Evolutionary conservation across 2,329 filamentous ascomycete genomes (phyloP).

Genomic region (Esteya vermicola): DNA sequence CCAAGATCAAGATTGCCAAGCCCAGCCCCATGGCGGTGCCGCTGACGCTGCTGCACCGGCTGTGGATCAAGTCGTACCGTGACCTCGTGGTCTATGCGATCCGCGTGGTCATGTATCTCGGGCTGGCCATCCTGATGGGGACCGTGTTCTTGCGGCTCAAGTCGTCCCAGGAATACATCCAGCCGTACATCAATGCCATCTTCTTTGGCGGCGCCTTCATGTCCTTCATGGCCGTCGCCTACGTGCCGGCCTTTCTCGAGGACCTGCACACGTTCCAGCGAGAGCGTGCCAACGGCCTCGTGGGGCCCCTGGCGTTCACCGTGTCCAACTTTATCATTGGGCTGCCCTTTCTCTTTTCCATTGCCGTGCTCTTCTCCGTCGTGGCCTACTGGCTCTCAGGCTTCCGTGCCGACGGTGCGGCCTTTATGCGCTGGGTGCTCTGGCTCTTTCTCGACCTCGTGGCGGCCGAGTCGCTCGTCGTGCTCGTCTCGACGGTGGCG

Average conservation of each 20-base stretch:
- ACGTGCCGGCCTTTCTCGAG: constrained; percentile 72
- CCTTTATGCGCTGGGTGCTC: constrained; percentile 67
- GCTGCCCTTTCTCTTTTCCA: constrained; percentile 66
- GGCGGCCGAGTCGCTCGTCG: constrained; percentile 69
- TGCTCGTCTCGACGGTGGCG: constrained; percentile 57
- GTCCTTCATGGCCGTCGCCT: constrained; percentile 73
- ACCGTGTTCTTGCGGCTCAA: constrained; percentile 70
- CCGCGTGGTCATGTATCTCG: constrained; percentile 53
- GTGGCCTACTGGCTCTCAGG: constrained; percentile 71
- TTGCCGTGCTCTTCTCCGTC: constrained; percentile 59
- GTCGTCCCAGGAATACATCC: constrained; percentile 57
- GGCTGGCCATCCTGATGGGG: constrained; percentile 73
- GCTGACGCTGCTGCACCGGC: constrained; percentile 50
- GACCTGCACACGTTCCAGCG: constrained; percentile 60
- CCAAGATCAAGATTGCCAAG: constrained; percentile 12
- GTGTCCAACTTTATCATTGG: constrained; percentile 73
- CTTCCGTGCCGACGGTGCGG: constrained; percentile 48
- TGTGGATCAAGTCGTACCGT: constrained; percentile 71
- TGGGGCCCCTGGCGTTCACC: constrained; percentile 59
- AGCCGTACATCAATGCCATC: constrained; percentile 71
- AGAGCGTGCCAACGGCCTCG: constrained; percentile 70
- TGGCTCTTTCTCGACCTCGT: constrained; percentile 79
- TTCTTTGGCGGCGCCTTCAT: constrained; percentile 61
- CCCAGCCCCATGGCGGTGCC: constrained; percentile 37
- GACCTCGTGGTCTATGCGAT: constrained; percentile 78